phyloP scores from a whole-genome alignment of 192 early-diverging fungal genomes.

The Funneliformis geosporum region DNA sequence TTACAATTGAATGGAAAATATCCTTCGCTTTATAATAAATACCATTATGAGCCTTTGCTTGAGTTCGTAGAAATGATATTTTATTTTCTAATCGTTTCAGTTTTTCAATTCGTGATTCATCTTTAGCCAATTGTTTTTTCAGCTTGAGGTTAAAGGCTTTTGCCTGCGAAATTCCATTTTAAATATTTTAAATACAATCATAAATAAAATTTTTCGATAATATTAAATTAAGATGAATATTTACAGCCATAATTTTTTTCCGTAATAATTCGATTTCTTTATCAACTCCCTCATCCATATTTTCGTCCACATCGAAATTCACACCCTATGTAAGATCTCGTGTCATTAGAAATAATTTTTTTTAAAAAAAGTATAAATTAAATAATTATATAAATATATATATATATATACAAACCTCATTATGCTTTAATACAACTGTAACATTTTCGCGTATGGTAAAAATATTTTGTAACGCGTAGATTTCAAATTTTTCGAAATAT shows the following conservation, averaged over 20 bases:
- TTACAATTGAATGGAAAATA: neutral
- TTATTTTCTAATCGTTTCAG: neutral
- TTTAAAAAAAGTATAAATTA: neutral
- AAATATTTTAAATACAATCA: neutral
- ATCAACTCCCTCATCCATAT: conserved; percentile 42
- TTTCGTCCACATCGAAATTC: conserved; percentile 38
- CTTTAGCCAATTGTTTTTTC: conserved; percentile 36
- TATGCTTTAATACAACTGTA: conserved; percentile 53
- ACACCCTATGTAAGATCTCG: conserved; percentile 24
- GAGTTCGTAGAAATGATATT: conserved; percentile 3
- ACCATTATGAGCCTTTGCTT: neutral
- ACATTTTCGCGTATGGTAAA: conserved; percentile 67
- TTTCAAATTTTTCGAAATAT: conserved; percentile 82
- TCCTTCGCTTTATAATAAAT: neutral
- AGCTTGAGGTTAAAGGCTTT: conserved; percentile 46
- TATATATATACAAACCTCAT: conserved; percentile 44
- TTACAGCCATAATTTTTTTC: conserved; percentile 46
- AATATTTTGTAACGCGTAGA: conserved; percentile 73
- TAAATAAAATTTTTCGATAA: neutral
- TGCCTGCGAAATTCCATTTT: conserved; percentile 28
- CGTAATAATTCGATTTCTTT: conserved; percentile 43
- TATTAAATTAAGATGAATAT: conserved; percentile 3
- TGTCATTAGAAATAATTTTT: neutral
- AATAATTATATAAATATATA: neutral
- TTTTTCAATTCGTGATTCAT: conserved; percentile 20